Evolutionary conservation across 441 rosid species (phyloP), one percentile per base, ranked within the genome.

Genomic region (Rhodomyrtus psidioides): DNA sequence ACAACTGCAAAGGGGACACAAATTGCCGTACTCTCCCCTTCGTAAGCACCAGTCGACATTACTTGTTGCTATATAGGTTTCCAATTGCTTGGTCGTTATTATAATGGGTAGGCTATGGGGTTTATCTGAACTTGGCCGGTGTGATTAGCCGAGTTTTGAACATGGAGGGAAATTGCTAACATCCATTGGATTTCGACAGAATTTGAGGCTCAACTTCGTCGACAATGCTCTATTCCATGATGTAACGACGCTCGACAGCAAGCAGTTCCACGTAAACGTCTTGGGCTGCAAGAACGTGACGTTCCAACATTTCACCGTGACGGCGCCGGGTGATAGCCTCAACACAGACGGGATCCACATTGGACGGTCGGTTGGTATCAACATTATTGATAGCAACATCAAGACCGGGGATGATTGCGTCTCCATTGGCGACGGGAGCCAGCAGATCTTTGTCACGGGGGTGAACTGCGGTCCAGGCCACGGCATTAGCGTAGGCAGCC

Each of bases 201-300:
- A 30, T 62, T 30, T 62, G 46, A 62, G 76, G 76, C 30, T 62
- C 83, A 57, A 85, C 55, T 79, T 56, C 28, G 84, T 85, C 58
- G 81, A 9, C 49, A 85, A 85, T 74, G 12, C 57, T 74, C 0
- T 85, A 26, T 53, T 93, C 1, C 58, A 82, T 6, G 84, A 84
- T 27, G 85, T 91, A 39, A 91, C 88, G 12, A 89, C 91, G 19
- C 19, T 86, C 21, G 86, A 94, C 85, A 91, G 93, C 91, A 94
- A 94, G 83, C 86, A 88, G 12, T 90, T 90, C 86, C 96, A 92
- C 87, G 34, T 93, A 17, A 85, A 81, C 55, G 83, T 94, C 30
- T 30, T 85, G 56, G 87, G 87, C 30, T 15, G 54, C 79, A 57
- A 49, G 23, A 85, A 85, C 53, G 12, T 85, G 55, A 85, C 87